Evolutionary conservation across 2,329 filamentous ascomycete species (phyloP).

Genomic region (Aureobasidium mangrovei): DNA sequence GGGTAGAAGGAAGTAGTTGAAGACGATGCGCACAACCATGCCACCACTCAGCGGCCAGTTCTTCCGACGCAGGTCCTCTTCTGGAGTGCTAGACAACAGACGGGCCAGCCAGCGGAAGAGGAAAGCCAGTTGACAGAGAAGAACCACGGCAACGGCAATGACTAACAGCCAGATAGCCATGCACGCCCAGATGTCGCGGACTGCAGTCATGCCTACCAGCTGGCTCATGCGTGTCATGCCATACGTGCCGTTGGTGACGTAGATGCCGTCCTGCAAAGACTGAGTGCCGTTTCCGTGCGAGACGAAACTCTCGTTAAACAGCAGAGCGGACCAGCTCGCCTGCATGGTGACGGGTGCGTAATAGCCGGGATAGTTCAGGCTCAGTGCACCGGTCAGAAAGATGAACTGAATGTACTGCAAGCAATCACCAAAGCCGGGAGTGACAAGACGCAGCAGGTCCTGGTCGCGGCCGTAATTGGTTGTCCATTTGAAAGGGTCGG

Average conservation of each 20-base stretch:
- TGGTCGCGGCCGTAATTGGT: conserved; percentile 94
- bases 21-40: conserved; percentile 64
- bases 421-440: conserved; percentile 92
- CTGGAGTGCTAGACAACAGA: conserved; percentile 58
- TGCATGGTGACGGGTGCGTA: conserved; percentile 88
- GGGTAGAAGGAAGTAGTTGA: conserved; percentile 87
- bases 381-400: conserved; percentile 76
- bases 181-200: conserved; percentile 81
- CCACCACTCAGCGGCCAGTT: conserved; percentile 69
- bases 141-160: conserved; percentile 58
- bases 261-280: conserved; percentile 75
- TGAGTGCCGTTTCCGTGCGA: conserved; percentile 56
- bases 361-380: conserved; percentile 83
- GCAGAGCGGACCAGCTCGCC: conserved; percentile 75
- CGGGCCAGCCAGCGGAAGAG: conserved; percentile 67
- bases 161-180: conserved; percentile 87
- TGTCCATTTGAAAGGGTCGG: conserved; percentile 89
- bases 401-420: conserved; percentile 95
- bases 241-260: conserved; percentile 66
- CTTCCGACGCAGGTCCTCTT: conserved; percentile 84
- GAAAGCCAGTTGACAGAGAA: conserved; percentile 70
- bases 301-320: conserved; percentile 90
- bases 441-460: conserved; percentile 83
- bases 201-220: conserved; percentile 67
- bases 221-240: conserved; percentile 74